Conservation (phyloP, 257 asterid species). For the Primulina huaijiensis region DNA sequence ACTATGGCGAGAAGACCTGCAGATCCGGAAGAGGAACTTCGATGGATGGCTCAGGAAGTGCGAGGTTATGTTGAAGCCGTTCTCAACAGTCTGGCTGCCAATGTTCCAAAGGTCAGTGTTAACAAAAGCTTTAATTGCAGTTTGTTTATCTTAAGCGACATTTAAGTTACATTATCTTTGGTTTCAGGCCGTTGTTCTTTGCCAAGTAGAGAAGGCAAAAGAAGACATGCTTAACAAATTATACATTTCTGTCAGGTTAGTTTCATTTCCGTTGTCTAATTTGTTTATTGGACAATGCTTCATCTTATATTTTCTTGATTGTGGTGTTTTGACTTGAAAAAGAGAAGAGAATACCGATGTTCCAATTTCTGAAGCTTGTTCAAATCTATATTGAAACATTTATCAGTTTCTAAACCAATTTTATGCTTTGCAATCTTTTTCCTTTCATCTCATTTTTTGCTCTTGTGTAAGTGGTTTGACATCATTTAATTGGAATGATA, state of each 20-base stretch:
- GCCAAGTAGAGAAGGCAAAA: slow-evolving; percentile 85
- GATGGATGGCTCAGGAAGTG: slow-evolving; percentile 93
- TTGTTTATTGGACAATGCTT: neutral
- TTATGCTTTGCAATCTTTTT: neutral
- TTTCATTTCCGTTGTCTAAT: neutral
- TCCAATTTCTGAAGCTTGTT: neutral
- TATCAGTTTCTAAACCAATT: neutral
- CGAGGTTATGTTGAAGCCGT: slow-evolving; percentile 90
- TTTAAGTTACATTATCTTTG: slow-evolving; percentile 20
- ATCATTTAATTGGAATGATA: slow-evolving; percentile 27
- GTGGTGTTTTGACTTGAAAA: neutral
- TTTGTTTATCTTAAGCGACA: slow-evolving; percentile 10
- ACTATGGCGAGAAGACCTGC: slow-evolving; percentile 78
- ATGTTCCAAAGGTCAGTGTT: slow-evolving; percentile 65
- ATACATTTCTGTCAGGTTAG: slow-evolving; percentile 75
- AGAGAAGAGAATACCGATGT: neutral
- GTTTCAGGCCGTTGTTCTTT: slow-evolving; percentile 77
- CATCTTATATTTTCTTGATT: neutral
- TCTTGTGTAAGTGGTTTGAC: slow-evolving; percentile 6
- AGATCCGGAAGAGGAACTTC: slow-evolving; percentile 84
- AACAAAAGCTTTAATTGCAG: neutral
- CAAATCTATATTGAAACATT: neutral
- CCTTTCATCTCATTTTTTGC: neutral
- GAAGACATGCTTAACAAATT: slow-evolving; percentile 84
- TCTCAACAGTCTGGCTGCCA: slow-evolving; percentile 82